A percentile compares a stretch with the other conserved stretches of the same genome.
Evolutionary conservation across 495 filamentous ascomycete species (phyloP).

Genomic region (Neurospora cerealis): DNA sequence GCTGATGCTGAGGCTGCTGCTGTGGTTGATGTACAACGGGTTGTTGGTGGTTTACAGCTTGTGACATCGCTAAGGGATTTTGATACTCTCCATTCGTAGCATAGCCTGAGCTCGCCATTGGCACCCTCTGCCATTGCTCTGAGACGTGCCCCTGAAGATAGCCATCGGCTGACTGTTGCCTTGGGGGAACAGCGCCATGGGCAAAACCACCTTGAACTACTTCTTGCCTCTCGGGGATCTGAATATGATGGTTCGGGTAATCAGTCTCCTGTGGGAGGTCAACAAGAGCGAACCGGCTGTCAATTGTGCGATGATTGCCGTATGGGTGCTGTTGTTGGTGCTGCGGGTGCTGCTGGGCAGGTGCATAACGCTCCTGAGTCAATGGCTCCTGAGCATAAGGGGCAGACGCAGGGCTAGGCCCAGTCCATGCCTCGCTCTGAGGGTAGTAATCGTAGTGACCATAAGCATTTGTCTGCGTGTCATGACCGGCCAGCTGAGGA

Average conservation of each 20-base stretch:
- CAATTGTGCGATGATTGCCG: conserved; percentile 7
- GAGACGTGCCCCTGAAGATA: conserved; percentile 10
- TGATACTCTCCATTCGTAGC: conserved; percentile 10
- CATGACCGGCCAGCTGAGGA: conserved; percentile 13
- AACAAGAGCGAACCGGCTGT: conserved; percentile 14
- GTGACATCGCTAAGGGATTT: conserved; percentile 14
- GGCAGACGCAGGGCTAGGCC: conserved; percentile 2
- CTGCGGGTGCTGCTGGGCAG: background rate
- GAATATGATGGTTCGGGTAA: conserved; percentile 10
- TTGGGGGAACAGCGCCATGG: background rate
- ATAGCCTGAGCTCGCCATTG: conserved; percentile 7
- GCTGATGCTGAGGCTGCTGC: conserved; percentile 17
- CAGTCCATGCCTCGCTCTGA: conserved; percentile 13
- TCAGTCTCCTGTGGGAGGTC: conserved; percentile 6
- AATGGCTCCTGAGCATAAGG: conserved; percentile 12
- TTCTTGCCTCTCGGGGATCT: conserved; percentile 8
- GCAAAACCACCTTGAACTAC: conserved; percentile 7
- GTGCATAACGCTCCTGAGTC: background rate
- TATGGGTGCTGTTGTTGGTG: conserved; percentile 7
- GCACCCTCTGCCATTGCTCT: conserved; percentile 14
- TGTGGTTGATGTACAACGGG: background rate
- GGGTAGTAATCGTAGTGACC: conserved; percentile 9
- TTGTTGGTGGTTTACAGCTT: conserved; percentile 6
- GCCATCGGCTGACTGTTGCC: conserved; percentile 5
- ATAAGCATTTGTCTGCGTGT: conserved; percentile 10